A percentile compares a stretch with the other conserved stretches of the same genome.
Conservation (phyloP, 2,329 filamentous ascomycete genomes). For the Aspergillus novoparasiticus region DNA sequence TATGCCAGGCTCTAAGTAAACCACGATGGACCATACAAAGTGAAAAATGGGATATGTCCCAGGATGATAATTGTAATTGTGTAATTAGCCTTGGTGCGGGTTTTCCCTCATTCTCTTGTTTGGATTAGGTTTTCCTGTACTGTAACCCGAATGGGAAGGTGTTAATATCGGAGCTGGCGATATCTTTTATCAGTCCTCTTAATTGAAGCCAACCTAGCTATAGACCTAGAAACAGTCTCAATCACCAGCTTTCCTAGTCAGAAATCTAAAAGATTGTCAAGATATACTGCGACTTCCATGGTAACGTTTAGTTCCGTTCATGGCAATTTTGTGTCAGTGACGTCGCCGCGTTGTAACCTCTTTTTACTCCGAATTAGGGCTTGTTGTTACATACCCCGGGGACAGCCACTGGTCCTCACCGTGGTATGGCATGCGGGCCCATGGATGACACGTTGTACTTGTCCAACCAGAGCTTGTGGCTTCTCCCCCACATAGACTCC, state of each 20-base stretch:
- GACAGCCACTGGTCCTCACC: too few relatives aligned
- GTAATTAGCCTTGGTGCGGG: not conserved
- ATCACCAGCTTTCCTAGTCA: rapidly evolving
- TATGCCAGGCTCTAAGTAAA: too few relatives aligned
- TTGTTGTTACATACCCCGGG: not conserved
- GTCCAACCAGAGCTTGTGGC: not conserved
- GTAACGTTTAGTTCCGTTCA: not conserved
- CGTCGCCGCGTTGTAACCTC: not conserved
- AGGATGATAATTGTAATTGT: not conserved
- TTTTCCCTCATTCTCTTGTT: not conserved
- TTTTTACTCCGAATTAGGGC: not conserved
- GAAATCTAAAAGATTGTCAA: not conserved
- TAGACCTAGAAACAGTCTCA: not conserved
- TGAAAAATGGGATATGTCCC: not conserved
- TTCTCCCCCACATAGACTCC: not conserved
- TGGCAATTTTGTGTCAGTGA: too few relatives aligned
- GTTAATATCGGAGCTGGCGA: not conserved
- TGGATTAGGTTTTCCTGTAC: not conserved
- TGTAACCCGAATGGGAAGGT: not conserved
- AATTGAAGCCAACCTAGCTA: not conserved
- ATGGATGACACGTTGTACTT: too few relatives aligned
- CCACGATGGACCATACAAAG: not conserved
- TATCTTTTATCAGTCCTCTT: not conserved
- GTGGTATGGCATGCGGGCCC: not conserved
- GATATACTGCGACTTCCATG: not conserved